These are phyloP conservation scores for Suillus brevipes DNA, from an alignment of 768 basidiomycete genomes.

Conservation along the genomic window DNA sequence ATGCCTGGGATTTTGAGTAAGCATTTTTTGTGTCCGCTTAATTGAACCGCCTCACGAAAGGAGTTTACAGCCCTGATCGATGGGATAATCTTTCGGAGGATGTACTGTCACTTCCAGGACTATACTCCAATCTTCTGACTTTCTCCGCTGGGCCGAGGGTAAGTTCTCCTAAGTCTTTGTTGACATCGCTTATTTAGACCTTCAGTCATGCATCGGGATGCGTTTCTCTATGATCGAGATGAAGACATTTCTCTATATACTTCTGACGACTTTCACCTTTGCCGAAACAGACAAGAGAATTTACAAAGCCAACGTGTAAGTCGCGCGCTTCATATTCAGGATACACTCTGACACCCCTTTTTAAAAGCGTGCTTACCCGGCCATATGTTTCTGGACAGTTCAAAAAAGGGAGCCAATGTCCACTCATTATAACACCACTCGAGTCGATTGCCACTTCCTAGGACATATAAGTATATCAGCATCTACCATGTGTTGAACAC, in stretches of 20 bases:
- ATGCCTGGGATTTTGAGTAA: conserved; percentile 82
- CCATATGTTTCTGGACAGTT: conserved; percentile 58
- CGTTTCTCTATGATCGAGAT: conserved; percentile 84
- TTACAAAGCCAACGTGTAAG: conserved; percentile 63
- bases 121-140: conserved; percentile 68
- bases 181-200: conserved; percentile 7
- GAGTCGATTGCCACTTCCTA: neutral
- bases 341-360: neutral
- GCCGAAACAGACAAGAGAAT: conserved; percentile 51
- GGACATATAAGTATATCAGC: neutral
- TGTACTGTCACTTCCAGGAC: conserved; percentile 65
- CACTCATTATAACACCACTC: conserved; percentile 46
- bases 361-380: conserved; percentile 57
- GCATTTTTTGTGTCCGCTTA: conserved; percentile 20
- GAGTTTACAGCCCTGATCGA: conserved; percentile 63
- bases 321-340: conserved; percentile 7
- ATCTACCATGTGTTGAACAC: neutral
- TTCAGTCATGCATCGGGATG: conserved; percentile 79
- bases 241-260: conserved; percentile 70
- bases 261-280: conserved; percentile 69
- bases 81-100: conserved; percentile 77
- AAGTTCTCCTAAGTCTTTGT: conserved; percentile 28
- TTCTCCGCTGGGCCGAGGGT: conserved; percentile 85
- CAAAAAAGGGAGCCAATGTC: conserved; percentile 62
- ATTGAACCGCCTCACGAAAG: neutral